Evolutionary conservation across 108 stramenopile species (phyloP), one percentile per base, ranked within the genome.

Genomic region (Epithemia pelagica): DNA sequence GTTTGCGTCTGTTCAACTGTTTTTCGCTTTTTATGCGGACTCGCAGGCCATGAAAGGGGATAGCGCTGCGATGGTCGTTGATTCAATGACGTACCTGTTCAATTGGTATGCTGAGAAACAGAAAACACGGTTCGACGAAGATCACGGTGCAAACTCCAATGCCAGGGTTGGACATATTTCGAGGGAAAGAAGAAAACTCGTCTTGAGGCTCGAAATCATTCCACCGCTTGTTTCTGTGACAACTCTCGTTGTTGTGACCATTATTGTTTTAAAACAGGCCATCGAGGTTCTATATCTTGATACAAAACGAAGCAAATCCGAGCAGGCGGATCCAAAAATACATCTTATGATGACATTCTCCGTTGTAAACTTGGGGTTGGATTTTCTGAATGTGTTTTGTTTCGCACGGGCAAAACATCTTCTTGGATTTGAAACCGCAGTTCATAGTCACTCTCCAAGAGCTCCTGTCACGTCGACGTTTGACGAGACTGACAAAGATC

Each of bases 21-120:
- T 66, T 23, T 82, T 69, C 53, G 82, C 87, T 19, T 33, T 85
- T 32, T 62, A 74, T 55, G 87, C 87, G 22, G 70, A 70, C 31
- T 81, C 80, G 1, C 71, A 85, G 69, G 82, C 80, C 29, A 80
- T 85, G 80, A 54, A 81, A 23, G 82, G 79, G 19, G 84, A 87
- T 58, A 72, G 69, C 30, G 79, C 68, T 25, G 75, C 86, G n/a
- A 87, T 87, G 86, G 69, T 76, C 32, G 81, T 87, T 1, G 86
- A 87, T 71, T 72, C 83, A 10, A 46, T 82, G 26, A 79, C 83
- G 2, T 87, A 87, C 63, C 61, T 84, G 21, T 86, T 85, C 72
- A 89, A 89, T 69, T 75, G 74, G 32, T 66, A 66, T 52, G 84
- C 89, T 10, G 86, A 90, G 61, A 74, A 75, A 57, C 64, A 74